Base-by-base conservation (phyloP, 2,329 filamentous ascomycete genomes). In the Aspergillus intermedius region DNA sequence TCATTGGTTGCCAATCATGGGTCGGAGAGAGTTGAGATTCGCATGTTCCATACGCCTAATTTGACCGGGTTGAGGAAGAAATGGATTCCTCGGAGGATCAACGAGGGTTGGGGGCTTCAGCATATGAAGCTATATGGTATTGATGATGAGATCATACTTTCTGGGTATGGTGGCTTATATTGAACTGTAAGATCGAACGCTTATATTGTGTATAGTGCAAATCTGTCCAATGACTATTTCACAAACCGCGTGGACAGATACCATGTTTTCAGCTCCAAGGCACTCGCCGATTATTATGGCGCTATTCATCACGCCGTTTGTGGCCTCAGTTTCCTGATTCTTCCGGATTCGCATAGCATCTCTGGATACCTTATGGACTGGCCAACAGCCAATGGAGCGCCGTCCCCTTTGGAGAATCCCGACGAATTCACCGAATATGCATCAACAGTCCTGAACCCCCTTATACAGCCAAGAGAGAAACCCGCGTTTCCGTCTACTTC, bases 101-200 rank as follows among this genome's bases (percentile, higher is more conserved):
- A 98, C 59, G 93, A 98, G 71, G 93, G 93, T 15, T 98, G 93
- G 93, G 93, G 93, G 1, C 72, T 98, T 52, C 93, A 98, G 66
- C 93, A 98, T 65, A 98, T 98, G 91, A 98, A 98, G 77, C 76
- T 98, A 0, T 98, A 98, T 60, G 93, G 93, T 0, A 75, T 95
- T 19, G 93, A 98, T 60, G 90, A 98, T 62, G 90, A 95, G 67
- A 86, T 98, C 49, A 91, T 98, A 55, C 81, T 98, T 60, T 95
- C 91, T 6, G 91, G 90, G 81, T 88, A 78, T 54, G 74, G 47
- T 45, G 17, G 47, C 44, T 17, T 32, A 17, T 42, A 21, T 48
- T 32, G 17, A 8, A 19, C 28, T 25, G 12, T 2, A 10, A 39
- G 5, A 37, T 17, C 22, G 1, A 28, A 39, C 35, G 19, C 50